Base-by-base conservation (phyloP, 371 early-diverging fungal species). In the Gilbertella persicaria region DNA sequence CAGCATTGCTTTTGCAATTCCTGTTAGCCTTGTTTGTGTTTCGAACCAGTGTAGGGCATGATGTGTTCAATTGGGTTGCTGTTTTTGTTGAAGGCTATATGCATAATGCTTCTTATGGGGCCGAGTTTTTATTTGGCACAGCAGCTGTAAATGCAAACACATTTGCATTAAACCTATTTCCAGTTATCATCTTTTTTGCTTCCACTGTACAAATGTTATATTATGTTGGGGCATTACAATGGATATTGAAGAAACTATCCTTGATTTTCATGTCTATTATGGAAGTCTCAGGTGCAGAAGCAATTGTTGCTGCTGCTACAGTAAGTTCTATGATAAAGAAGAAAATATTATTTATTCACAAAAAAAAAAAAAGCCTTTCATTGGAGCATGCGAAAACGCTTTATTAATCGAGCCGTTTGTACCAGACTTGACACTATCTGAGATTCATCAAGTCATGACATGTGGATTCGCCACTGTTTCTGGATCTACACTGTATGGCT, bases 391-490 rank as follows among this genome's bases (percentile, higher is more conserved):
- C 44, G 94, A 94, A 69, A 87, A 86, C 39, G 90, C 87, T 16
- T 75, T 94, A 41, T 66, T 94, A 38, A 87, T 93, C 42, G 77
- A 78, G 41, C 90, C 91, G 38, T 88, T 89, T 55, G 61, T 94
- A 19, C 79, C 82, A 20, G 79, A 83, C 65, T 86, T 92, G 84
- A 94, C 94, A 29, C 70, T 69, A 23, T 86, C 91, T 3, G 94
- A 94, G 70, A 51, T 94, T 38, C 93, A 93, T 68, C 80, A 89
- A 29, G 82, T 86, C 73, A 82, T 94, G 85, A 84, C 89, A 24
- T 88, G 89, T 38, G 93, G 92, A 29, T 93, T 93, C 71, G 83
- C 93, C 13, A 93, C 93, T 52, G 83, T 90, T 49, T 81, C 90
- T 21, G 94, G 94, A 10, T 91, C 93, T 19, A 85, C 87, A n/a